phyloP scores from a whole-genome alignment of 371 early-diverging fungal genomes.

The Coemansia sp. region DNA sequence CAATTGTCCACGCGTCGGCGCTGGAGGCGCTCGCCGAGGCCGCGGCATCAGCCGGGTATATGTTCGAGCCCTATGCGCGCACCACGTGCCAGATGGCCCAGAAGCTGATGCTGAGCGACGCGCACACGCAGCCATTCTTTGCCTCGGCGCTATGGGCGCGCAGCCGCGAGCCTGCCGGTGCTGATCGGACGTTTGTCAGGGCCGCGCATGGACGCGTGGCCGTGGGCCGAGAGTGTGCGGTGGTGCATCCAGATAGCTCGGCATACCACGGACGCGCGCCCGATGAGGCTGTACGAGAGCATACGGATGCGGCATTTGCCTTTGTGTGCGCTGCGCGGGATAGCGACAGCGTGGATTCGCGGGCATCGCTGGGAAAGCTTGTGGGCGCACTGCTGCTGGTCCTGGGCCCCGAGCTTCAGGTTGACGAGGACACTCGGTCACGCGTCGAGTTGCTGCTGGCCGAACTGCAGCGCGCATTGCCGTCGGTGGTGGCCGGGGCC shows the following conservation, averaged over 20 bases:
- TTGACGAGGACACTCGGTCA: constrained; percentile 50
- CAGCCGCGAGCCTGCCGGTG: constrained; percentile 21
- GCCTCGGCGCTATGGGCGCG: constrained; percentile 60
- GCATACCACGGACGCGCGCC: constrained; percentile 35
- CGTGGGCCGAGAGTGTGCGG: constrained; percentile 31
- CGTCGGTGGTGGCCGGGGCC: constrained; percentile 8
- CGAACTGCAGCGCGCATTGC: constrained; percentile 36
- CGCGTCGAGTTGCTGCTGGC: constrained; percentile 27
- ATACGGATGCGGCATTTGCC: constrained; percentile 18
- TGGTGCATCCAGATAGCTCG: constrained; percentile 48
- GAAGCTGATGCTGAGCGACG: constrained; percentile 83
- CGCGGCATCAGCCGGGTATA: constrained; percentile 83
- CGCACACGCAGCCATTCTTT: constrained; percentile 75
- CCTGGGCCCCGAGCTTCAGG: constrained; percentile 88
- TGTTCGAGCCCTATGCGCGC: constrained; percentile 87
- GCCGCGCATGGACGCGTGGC: constrained; percentile 16
- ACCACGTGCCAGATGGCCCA: constrained; percentile 82
- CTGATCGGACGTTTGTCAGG: neutral
- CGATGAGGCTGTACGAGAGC: constrained; percentile 17
- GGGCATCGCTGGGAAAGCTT: constrained; percentile 81
- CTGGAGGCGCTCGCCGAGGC: constrained; percentile 82
- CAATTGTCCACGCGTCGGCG: constrained; percentile 94
- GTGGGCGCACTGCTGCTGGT: constrained; percentile 86
- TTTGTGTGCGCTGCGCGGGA: constrained; percentile 46
- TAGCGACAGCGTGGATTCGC: constrained; percentile 44